Percentiles rank a stretch among this genome's conserved stretches.
phyloP scores from a whole-genome alignment of 257 asterid species.

The Ophiorrhiza pumila region DNA sequence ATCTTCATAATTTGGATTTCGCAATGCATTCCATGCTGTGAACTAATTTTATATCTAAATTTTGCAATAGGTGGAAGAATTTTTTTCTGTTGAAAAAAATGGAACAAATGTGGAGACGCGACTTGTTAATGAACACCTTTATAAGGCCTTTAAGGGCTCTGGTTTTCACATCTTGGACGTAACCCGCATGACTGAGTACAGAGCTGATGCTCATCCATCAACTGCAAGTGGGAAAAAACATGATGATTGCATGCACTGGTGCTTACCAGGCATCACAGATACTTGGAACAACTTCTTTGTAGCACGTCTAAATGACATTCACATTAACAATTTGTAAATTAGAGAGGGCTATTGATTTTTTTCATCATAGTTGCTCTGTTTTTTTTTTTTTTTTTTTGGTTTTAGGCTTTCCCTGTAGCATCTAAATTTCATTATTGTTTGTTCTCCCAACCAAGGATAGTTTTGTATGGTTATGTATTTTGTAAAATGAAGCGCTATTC shows the following conservation, averaged over 20 bases:
- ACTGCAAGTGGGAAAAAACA: slow-evolving; percentile 79
- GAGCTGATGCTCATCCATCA: slow-evolving; percentile 95
- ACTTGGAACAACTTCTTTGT: slow-evolving; percentile 84
- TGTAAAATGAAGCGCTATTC: background rate
- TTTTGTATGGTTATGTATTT: background rate
- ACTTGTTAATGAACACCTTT: slow-evolving; percentile 69
- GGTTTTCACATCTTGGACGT: slow-evolving; percentile 58
- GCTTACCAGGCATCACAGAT: slow-evolving; percentile 91
- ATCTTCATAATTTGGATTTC: background rate
- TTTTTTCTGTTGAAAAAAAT: slow-evolving; percentile 56
- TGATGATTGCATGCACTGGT: slow-evolving; percentile 98
- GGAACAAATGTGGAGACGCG: slow-evolving; percentile 89
- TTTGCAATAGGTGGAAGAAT: slow-evolving; percentile 59
- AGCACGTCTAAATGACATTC: slow-evolving; percentile 42
- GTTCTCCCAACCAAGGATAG: background rate
- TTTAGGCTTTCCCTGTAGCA: background rate
- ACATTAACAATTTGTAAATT: slow-evolving; percentile 19
- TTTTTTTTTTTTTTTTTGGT: background rate
- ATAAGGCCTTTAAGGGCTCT: slow-evolving; percentile 52
- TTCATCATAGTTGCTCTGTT: background rate
- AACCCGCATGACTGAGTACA: slow-evolving; percentile 66
- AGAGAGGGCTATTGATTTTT: background rate
- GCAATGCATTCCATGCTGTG: background rate
- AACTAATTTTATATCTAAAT: background rate
- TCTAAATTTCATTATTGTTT: background rate